Evolutionary conservation across 202 grass and related monocot genomes (phyloP), one percentile per base, ranked within the genome.

Genomic region (Cymbopogon flexuosus): DNA sequence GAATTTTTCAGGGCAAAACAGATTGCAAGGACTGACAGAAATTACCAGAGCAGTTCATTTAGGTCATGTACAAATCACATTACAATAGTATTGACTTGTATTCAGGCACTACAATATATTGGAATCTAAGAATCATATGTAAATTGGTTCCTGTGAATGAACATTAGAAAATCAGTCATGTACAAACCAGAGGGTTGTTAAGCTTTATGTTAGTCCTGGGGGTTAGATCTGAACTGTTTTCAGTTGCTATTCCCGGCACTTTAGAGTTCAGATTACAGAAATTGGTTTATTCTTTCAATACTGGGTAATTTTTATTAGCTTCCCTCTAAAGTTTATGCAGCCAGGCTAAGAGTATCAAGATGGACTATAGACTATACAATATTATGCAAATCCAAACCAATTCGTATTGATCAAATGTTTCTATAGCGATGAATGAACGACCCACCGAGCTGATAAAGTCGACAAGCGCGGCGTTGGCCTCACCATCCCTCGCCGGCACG

Each of bases 391-490:
- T 65, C 33, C 9, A 16, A 29, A 35, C 3, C 34, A 64, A 70
- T 56, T 42, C 18, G 23, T 56, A 1, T 12, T 19, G 59, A 85
- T 43, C 27, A 45, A 78, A 23, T 54, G 13, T 39, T 82, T 68
- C 52, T 0, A 6, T 18, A 27, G 24, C 1, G 22, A 60, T 60
- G 57, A 13, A 27, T 60, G 8, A 79, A 24, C 19, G 9, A 27
- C 81, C 88, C 51, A 97, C 92, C 72, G 88, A 94, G 88, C 94
- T 91, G 81, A 97, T 97, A 86, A 87, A 94, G 46, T 97, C 94
- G 27, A 97, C 62, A 9, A 97, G 85, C 24, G 94, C 94, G 16
- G 94, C 87, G 83, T 97, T 97, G 56, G 94, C 94, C 77, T 97
- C 94, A 9, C 94, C 94, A 18, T 97, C 94, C 68, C 92, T 92